A percentile compares a stretch with the other conserved stretches of the same genome.
These are phyloP conservation scores for Beauveria scarabaeidicola DNA, from an alignment of 2,329 filamentous ascomycete genomes.

Conservation along the genomic window DNA sequence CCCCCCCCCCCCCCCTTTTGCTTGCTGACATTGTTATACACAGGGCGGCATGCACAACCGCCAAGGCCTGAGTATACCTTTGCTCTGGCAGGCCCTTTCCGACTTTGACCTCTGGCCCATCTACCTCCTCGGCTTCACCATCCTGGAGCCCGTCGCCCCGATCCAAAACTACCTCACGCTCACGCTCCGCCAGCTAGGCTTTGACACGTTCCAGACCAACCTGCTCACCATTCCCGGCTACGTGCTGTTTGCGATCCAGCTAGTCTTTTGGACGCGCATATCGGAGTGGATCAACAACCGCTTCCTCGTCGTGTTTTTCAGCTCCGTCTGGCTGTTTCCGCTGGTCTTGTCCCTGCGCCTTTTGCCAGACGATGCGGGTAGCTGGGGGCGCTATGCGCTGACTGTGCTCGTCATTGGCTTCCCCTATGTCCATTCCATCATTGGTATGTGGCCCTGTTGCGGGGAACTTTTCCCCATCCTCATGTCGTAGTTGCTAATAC, in stretches of 20 bases:
- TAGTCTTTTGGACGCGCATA: constrained; percentile 21
- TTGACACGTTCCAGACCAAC: constrained; percentile 54
- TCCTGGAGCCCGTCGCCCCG: constrained; percentile 36
- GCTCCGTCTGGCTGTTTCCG: constrained; percentile 13
- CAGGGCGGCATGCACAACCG: constrained; percentile 51
- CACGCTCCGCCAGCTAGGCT: constrained; percentile 47
- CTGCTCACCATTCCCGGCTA: constrained; percentile 52
- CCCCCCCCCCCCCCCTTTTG: not conserved
- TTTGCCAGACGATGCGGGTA: constrained; percentile 19
- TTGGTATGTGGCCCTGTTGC: not conserved
- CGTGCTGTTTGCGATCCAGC: constrained; percentile 34
- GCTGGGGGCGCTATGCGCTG: constrained; percentile 24
- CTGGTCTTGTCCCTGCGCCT: constrained; percentile 20
- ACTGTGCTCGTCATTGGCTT: constrained; percentile 23
- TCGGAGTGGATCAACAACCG: constrained; percentile 28
- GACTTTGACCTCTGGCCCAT: constrained; percentile 43
- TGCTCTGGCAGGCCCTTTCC: constrained; percentile 42
- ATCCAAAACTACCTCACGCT: constrained; percentile 50
- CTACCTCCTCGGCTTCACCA: constrained; percentile 44
- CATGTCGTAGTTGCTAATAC: not conserved
- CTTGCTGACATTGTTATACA: not conserved
- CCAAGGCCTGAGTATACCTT: constrained; percentile 40
- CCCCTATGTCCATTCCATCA: constrained; percentile 32
- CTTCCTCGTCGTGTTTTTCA: constrained; percentile 20
- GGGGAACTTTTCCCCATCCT: not conserved